Evolutionary conservation across 1,284 basidiomycete genomes (phyloP).

Genomic region (Ceratobasidium sp.): DNA sequence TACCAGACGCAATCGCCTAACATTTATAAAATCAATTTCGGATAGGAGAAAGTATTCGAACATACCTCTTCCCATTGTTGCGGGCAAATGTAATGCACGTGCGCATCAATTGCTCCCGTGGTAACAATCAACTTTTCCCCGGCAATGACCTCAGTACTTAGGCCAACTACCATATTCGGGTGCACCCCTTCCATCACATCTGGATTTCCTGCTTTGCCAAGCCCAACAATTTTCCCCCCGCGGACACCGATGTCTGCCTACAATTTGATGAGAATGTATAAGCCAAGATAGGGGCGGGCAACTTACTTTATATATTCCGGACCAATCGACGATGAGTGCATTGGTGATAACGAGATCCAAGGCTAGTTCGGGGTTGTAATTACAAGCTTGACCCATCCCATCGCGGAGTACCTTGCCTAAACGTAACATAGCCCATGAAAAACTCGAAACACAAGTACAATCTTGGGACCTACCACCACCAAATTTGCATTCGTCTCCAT

Average conservation of each 20-base stretch:
- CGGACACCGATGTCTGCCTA: conserved; percentile 98
- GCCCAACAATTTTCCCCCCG: conserved; percentile 83
- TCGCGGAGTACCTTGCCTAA: conserved; percentile 93
- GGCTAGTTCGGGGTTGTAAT: conserved; percentile 72
- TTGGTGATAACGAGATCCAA: conserved; percentile 97
- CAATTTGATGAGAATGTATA: background rate
- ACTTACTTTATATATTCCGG: conserved; percentile 89
- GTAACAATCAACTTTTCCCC: conserved; percentile 96
- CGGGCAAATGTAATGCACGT: conserved; percentile 94
- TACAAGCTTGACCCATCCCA: conserved; percentile 94
- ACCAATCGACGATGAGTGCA: conserved; percentile 94
- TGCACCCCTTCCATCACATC: conserved; percentile 91
- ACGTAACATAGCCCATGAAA: too few species aligned
- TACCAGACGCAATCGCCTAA: conserved; percentile 65
- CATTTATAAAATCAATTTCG: background rate
- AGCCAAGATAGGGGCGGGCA: conserved; percentile 25
- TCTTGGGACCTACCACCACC: conserved; percentile 77
- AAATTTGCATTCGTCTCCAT: conserved; percentile 98
- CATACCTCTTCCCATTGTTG: conserved; percentile 81
- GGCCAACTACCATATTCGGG: conserved; percentile 82
- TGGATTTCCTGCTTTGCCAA: conserved; percentile 98
- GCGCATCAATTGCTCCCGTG: conserved; percentile 92
- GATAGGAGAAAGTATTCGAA: conserved; percentile 19
- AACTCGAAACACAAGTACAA: conserved; percentile 2
- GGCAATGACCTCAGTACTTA: conserved; percentile 93